phyloP scores from a whole-genome alignment of 495 filamentous ascomycete species.

The Xylaria sp. region DNA sequence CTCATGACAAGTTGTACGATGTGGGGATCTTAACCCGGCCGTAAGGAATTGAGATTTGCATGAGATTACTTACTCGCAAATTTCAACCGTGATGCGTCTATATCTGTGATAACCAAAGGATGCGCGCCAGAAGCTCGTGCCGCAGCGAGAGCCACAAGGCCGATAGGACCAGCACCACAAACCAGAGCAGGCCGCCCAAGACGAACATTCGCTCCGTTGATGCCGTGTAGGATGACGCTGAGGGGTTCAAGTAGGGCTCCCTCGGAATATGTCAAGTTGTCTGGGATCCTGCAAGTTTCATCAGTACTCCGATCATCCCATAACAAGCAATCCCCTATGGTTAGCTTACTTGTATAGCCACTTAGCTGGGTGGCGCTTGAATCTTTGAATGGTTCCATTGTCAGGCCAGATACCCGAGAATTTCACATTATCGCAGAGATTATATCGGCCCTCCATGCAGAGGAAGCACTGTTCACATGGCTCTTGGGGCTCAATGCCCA shows the following conservation, averaged over 20 bases:
- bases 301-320: conserved; percentile 1
- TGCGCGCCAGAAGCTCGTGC: conserved; percentile 68
- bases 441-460: conserved; percentile 56
- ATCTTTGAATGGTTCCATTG: conserved; percentile 63
- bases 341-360: conserved; percentile 52
- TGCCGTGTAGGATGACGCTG: conserved; percentile 54
- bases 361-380: conserved; percentile 62
- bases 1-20: neutral
- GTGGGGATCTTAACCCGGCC: too few species aligned
- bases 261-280: conserved; percentile 51
- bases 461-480: conserved; percentile 55
- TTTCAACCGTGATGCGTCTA: conserved; percentile 60
- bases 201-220: conserved; percentile 47
- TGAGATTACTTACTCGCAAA: conserved; percentile 55
- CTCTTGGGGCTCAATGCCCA: conserved; percentile 58
- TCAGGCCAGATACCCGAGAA: conserved; percentile 67
- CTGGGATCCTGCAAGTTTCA: conserved; percentile 43
- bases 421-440: conserved; percentile 55
- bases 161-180: conserved; percentile 60
- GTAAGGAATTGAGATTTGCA: neutral
- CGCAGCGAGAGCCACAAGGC: conserved; percentile 55
- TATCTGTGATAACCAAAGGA: conserved; percentile 68
- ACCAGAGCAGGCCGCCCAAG: conserved; percentile 51
- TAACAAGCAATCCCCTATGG: neutral
- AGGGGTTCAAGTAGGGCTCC: conserved; percentile 60